A percentile compares a stretch with the other conserved stretches of the same genome.
Evolutionary conservation across 2,329 filamentous ascomycete species (phyloP).

Genomic region (Cordyceps tenuipes): DNA sequence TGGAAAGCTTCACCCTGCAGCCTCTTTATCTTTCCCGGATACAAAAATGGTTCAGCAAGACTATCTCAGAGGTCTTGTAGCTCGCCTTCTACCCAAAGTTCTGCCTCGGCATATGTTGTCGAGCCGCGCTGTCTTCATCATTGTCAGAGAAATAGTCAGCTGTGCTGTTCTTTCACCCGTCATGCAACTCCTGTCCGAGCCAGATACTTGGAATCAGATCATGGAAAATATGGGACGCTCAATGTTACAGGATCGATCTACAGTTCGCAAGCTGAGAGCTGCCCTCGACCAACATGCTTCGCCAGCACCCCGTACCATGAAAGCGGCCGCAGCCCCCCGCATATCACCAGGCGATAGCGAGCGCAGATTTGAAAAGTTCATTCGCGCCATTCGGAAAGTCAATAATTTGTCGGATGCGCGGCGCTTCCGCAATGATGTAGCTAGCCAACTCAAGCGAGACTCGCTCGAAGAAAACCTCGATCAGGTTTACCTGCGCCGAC

Average conservation of each 20-base stretch:
- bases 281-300: constrained; percentile 91
- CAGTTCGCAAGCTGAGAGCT: constrained; percentile 81
- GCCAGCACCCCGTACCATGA: constrained; percentile 59
- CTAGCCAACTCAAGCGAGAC: constrained; percentile 85
- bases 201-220: constrained; percentile 95
- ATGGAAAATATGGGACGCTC: constrained; percentile 83
- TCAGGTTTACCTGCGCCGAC: constrained; percentile 72
- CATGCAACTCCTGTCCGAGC: constrained; percentile 72
- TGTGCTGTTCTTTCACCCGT: constrained; percentile 84
- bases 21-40: constrained; percentile 73
- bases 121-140: constrained; percentile 69
- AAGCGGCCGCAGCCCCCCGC: constrained; percentile 65
- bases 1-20: constrained; percentile 81
- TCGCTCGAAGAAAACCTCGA: constrained; percentile 71
- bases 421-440: constrained; percentile 82
- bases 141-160: constrained; percentile 84
- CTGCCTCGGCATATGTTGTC: constrained; percentile 66
- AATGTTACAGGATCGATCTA: constrained; percentile 90
- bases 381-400: constrained; percentile 78
- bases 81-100: constrained; percentile 63
- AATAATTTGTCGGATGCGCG: constrained; percentile 89
- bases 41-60: constrained; percentile 80
- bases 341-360: constrained; percentile 79
- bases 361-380: constrained; percentile 87
- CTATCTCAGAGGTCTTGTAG: constrained; percentile 69